Percentiles rank a stretch among this genome's conserved stretches.
phyloP scores from a whole-genome alignment of 352 stramenopile genomes.

The Pythium apleroticum region DNA sequence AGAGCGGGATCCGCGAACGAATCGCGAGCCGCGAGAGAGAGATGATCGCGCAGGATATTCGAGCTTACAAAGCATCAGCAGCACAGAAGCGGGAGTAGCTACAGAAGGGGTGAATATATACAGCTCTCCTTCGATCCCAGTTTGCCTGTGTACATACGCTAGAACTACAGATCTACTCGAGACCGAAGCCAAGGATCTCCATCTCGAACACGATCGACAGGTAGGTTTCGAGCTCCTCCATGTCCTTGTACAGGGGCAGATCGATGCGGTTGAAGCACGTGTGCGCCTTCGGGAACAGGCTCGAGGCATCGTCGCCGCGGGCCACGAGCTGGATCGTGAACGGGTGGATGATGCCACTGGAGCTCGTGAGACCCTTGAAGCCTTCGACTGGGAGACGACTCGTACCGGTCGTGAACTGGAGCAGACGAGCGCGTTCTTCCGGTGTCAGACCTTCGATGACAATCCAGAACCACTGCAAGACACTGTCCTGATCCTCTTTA shows the following conservation, averaged over 20 bases:
- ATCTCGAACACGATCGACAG: slow-evolving; percentile 87
- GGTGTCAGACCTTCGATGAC: slow-evolving; percentile 81
- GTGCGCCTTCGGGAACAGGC: slow-evolving; percentile 76
- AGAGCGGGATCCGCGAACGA: slow-evolving; percentile 49
- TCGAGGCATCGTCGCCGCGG: slow-evolving; percentile 42
- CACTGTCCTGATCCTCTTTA: slow-evolving; percentile 46
- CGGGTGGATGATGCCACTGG: slow-evolving; percentile 73
- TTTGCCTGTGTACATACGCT: not conserved
- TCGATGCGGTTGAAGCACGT: slow-evolving; percentile 91
- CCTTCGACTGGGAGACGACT: slow-evolving; percentile 91
- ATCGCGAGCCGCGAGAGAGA: slow-evolving; percentile 51
- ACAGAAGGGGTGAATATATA: not conserved
- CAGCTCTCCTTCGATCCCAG: not conserved
- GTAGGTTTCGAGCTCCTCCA: slow-evolving; percentile 85
- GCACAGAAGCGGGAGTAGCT: slow-evolving; percentile 13
- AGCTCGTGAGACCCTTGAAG: slow-evolving; percentile 78
- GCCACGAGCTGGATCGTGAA: slow-evolving; percentile 80
- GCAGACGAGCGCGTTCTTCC: slow-evolving; percentile 93
- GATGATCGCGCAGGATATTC: slow-evolving; percentile 46
- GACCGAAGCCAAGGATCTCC: slow-evolving; percentile 77
- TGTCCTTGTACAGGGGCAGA: slow-evolving; percentile 73
- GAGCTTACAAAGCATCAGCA: slow-evolving; percentile 38
- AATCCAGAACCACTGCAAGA: slow-evolving; percentile 92
- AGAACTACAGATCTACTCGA: slow-evolving; percentile 43
- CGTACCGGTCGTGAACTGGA: slow-evolving; percentile 98